Percentiles rank a stretch among this genome's conserved stretches.
Conservation (phyloP, 345 rosid genomes). For the Moricandia moricandioides region DNA sequence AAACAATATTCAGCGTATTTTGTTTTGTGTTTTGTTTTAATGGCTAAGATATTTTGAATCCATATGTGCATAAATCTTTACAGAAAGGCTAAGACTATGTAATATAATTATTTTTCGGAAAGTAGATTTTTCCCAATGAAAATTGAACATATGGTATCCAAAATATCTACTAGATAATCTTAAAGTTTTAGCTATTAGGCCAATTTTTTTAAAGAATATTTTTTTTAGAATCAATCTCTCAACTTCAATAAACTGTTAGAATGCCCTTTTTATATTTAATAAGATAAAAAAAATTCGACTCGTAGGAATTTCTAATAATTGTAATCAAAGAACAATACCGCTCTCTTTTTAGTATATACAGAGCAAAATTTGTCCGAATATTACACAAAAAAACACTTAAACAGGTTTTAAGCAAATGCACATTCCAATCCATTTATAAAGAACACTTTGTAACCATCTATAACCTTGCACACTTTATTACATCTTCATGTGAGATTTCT, state of each 20-base stretch:
- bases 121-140: neutral
- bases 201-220: neutral
- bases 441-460: neutral
- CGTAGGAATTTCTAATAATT: neutral
- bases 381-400: neutral
- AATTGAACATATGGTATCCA: neutral
- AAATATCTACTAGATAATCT: neutral
- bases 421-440: neutral
- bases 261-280: neutral
- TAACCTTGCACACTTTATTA: conserved; percentile 8
- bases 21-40: too few species aligned
- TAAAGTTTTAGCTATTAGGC: neutral
- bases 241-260: neutral
- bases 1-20: neutral
- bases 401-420: neutral
- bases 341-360: conserved; percentile 7
- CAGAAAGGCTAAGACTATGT: neutral
- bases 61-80: neutral
- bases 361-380: conserved; percentile 14
- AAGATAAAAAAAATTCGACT: neutral
- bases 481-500: conserved; percentile 9
- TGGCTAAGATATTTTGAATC: neutral
- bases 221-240: neutral
- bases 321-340: conserved; percentile 5
- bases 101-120: neutral